Percentiles rank a stretch among this genome's conserved stretches.
Evolutionary conservation across 2,329 filamentous ascomycete genomes (phyloP).

Genomic region (Penicillium sp.): DNA sequence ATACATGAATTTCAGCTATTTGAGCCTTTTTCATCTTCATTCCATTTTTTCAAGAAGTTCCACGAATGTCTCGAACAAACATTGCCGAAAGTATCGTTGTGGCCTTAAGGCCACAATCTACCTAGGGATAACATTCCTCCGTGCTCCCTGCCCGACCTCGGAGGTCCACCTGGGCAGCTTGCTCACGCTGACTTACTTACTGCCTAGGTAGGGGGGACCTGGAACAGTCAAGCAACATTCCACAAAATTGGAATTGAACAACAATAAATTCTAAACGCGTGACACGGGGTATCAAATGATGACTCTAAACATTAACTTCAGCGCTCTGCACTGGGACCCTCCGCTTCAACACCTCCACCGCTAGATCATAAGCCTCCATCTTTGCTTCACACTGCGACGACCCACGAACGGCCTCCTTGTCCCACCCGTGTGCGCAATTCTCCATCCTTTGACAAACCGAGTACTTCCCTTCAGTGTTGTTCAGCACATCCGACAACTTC

Average conservation of each 20-base stretch:
- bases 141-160: not conserved
- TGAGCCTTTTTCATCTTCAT: not conserved
- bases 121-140: not conserved
- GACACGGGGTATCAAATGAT: not conserved
- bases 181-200: too few species aligned
- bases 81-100: not conserved
- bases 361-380: slow-evolving; percentile 33
- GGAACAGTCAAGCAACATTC: too few species aligned
- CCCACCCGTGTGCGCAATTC: slow-evolving; percentile 39
- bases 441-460: slow-evolving; percentile 29
- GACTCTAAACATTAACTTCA: not conserved
- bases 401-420: slow-evolving; percentile 34
- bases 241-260: not conserved
- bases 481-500: slow-evolving; percentile 22
- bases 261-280: not conserved
- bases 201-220: too few species aligned
- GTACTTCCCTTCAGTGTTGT: slow-evolving; percentile 8
- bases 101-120: not conserved
- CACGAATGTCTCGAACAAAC: too few species aligned
- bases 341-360: slow-evolving; percentile 23
- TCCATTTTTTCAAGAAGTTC: too few species aligned
- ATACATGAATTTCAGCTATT: not conserved
- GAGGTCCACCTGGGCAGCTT: not conserved
- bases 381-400: slow-evolving; percentile 25
- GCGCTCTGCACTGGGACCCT: not conserved